Conservation (phyloP, 805 yeast species). For the Sugiyamaella chiloensis region DNA sequence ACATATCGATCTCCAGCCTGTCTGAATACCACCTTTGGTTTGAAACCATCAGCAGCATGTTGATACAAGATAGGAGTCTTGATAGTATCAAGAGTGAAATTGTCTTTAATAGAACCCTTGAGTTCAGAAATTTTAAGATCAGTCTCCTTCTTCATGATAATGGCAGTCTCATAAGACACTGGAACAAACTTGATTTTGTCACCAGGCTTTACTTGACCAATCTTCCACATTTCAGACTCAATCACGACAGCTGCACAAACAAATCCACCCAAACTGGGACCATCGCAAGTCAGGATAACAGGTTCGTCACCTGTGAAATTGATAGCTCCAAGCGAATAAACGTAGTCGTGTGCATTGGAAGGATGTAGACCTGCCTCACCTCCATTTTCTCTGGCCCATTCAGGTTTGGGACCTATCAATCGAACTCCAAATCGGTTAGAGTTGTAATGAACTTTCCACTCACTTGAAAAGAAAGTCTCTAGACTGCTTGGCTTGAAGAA, state of each 20-base stretch:
- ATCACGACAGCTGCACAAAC: constrained; percentile 96
- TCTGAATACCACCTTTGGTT: constrained; percentile 78
- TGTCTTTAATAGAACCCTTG: constrained; percentile 45
- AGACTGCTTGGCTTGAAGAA: constrained; percentile 78
- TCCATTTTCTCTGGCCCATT: constrained; percentile 95
- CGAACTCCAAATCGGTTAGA: constrained; percentile 97
- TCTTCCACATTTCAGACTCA: constrained; percentile 97
- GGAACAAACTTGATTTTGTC: constrained; percentile 81
- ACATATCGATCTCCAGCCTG: constrained; percentile 97
- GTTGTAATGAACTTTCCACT: constrained; percentile 96
- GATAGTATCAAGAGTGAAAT: constrained; percentile 59
- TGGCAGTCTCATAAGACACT: constrained; percentile 64
- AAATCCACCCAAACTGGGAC: constrained; percentile 96
- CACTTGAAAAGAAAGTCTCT: constrained; percentile 65
- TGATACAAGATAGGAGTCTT: constrained; percentile 57
- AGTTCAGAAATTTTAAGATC: constrained; percentile 39
- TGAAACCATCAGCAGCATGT: constrained; percentile 44
- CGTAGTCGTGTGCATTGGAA: constrained; percentile 97
- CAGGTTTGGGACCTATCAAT: constrained; percentile 86
- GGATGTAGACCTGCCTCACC: constrained; percentile 99
- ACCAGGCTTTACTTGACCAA: constrained; percentile 97
- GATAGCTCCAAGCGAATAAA: constrained; percentile 92
- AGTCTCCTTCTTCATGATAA: constrained; percentile 57
- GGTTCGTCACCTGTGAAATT: constrained; percentile 99
- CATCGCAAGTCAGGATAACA: constrained; percentile 93